A percentile compares a stretch with the other conserved stretches of the same genome.
Conservation (phyloP, 139 green algal genomes). For the Chlorella sp. region DNA sequence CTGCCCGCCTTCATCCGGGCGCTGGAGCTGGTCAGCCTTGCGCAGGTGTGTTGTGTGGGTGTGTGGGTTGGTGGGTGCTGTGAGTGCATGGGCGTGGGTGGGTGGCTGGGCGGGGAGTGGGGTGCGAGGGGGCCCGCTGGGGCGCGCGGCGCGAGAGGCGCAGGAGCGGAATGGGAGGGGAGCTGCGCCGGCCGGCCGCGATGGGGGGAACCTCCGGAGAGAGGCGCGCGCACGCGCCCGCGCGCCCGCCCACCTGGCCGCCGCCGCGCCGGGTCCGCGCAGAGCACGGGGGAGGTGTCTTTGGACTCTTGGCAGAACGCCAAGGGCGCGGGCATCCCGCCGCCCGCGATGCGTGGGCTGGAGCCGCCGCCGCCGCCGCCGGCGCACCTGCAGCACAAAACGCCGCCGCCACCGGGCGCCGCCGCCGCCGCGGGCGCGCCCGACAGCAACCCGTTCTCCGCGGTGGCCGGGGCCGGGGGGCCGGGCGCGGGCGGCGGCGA, state of each 20-base stretch:
- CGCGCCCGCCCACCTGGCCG: no score
- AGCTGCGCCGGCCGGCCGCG: no score
- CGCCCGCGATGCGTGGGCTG: slow-evolving; percentile 26
- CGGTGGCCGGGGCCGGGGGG: background rate
- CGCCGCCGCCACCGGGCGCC: background rate
- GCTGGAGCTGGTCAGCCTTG: slow-evolving; percentile 49
- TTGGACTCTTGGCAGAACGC: slow-evolving; percentile 26
- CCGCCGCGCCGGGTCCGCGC: no score
- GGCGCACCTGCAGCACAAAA: background rate
- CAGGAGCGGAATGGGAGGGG: no score
- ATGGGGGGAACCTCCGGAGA: no score
- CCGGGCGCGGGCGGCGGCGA: background rate
- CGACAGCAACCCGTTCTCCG: no score
- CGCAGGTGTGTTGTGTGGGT: slow-evolving; percentile 28
- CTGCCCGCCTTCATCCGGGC: slow-evolving; percentile 71
- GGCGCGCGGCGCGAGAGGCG: no score
- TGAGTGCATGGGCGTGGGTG: no score
- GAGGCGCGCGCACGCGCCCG: no score
- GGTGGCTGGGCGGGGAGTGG: no score
- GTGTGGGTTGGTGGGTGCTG: no score
- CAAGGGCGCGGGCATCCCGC: slow-evolving; percentile 5
- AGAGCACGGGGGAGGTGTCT: slow-evolving; percentile 34
- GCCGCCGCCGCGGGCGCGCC: background rate
- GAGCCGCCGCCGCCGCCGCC: background rate
- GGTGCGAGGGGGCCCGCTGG: no score